phyloP scores from a whole-genome alignment of 2,329 filamentous ascomycete species.

The Talaromyces sp. region DNA sequence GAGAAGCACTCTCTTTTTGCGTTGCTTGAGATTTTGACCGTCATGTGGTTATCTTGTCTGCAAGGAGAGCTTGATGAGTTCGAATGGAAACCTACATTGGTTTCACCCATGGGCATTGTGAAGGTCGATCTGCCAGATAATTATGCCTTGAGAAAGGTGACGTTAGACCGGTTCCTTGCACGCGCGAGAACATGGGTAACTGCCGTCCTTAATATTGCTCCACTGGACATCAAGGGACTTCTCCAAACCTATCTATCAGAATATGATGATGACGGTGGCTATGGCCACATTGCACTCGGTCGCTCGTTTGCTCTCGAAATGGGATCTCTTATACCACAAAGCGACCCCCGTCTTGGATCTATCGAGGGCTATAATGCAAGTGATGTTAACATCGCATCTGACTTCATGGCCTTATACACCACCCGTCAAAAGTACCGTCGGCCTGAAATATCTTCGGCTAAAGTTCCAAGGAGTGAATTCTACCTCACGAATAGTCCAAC shows the following conservation, averaged over 20 bases:
- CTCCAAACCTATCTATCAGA: conserved; percentile 96
- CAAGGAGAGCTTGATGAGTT: conserved; percentile 95
- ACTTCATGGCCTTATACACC: conserved; percentile 96
- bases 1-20: conserved; percentile 90
- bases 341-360: conserved; percentile 80
- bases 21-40: conserved; percentile 82
- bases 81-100: conserved; percentile 79
- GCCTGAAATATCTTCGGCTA: conserved; percentile 64
- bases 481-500: conserved; percentile 18
- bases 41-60: conserved; percentile 94
- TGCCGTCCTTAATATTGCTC: conserved; percentile 78
- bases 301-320: conserved; percentile 93
- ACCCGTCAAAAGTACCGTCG: conserved; percentile 95
- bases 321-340: conserved; percentile 80
- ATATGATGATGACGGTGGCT: conserved; percentile 86
- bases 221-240: conserved; percentile 90
- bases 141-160: conserved; percentile 77
- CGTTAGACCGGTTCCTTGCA: conserved; percentile 75
- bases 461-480: conserved; percentile 10
- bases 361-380: conserved; percentile 74
- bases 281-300: conserved; percentile 88
- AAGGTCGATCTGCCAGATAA: conserved; percentile 92
- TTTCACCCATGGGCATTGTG: conserved; percentile 75
- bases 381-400: conserved; percentile 86
- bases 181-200: conserved; percentile 81